Evolutionary conservation across 495 filamentous ascomycete genomes (phyloP).

Genomic region (Hypoxylon intermedium): DNA sequence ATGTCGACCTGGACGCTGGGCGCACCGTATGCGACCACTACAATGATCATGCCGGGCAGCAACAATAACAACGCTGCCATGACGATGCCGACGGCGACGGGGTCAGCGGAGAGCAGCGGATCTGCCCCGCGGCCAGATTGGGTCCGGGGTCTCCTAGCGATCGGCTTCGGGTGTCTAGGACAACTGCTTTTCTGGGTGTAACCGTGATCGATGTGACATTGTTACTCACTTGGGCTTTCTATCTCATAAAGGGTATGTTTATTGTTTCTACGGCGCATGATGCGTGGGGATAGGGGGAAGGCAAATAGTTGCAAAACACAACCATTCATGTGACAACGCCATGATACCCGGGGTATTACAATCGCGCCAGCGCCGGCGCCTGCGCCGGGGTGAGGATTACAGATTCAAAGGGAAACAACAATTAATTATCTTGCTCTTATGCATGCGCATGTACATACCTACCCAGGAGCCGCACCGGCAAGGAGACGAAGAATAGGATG

Average conservation of each 20-base stretch:
- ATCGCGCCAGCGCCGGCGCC: constrained; percentile 1
- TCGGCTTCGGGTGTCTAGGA: constrained; percentile 38
- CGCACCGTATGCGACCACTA: constrained; percentile 53
- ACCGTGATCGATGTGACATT: not conserved
- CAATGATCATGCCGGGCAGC: constrained; percentile 39
- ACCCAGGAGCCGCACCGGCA: too few species aligned
- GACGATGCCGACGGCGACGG: constrained; percentile 33
- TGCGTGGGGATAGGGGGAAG: not conserved
- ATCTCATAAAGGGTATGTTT: not conserved
- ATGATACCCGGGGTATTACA: constrained; percentile 25
- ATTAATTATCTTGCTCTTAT: too few species aligned
- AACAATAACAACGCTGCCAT: constrained; percentile 22
- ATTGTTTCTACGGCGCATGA: constrained; percentile 20
- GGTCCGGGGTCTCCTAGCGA: constrained; percentile 17
- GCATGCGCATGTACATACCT: too few species aligned
- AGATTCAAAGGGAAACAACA: constrained; percentile 1
- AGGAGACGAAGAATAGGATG: too few species aligned
- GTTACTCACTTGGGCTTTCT: constrained; percentile 13
- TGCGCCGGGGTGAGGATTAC: not conserved
- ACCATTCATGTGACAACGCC: constrained; percentile 29
- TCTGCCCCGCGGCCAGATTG: constrained; percentile 9
- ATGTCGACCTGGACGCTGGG: constrained; percentile 52
- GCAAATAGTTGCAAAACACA: too few species aligned
- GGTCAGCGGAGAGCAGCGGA: constrained; percentile 7
- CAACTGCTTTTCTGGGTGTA: constrained; percentile 24